Conservation (phyloP, 768 basidiomycete genomes). For the Lactarius deliciosus region DNA sequence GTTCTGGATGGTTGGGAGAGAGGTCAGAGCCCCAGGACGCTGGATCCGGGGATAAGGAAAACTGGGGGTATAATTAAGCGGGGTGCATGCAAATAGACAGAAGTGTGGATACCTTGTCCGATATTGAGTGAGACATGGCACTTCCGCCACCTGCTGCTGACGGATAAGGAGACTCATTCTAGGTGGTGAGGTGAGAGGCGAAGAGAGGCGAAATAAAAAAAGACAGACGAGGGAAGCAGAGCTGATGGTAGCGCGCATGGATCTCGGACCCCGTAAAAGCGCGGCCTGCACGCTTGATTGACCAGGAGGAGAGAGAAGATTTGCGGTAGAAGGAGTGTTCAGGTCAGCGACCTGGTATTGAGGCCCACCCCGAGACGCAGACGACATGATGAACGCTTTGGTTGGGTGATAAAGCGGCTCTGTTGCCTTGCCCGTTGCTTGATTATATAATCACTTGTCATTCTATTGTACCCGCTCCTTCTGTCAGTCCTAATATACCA, state of each 20-base stretch:
- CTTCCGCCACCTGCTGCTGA: conserved; percentile 16
- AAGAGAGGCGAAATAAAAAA: neutral
- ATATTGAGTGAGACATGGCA: conserved; percentile 31
- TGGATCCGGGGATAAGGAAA: conserved; percentile 35
- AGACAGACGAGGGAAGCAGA: conserved; percentile 43
- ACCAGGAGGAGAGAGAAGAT: conserved; percentile 45
- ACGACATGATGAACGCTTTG: neutral
- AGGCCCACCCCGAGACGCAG: conserved; percentile 32
- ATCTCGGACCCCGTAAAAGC: conserved; percentile 42
- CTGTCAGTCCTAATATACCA: conserved; percentile 49
- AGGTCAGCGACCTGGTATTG: conserved; percentile 44
- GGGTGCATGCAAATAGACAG: neutral
- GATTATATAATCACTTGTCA: conserved; percentile 12
- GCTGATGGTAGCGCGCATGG: conserved; percentile 43
- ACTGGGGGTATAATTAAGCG: conserved; percentile 6
- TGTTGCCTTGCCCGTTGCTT: neutral
- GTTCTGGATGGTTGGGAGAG: conserved; percentile 28
- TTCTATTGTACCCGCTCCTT: conserved; percentile 46
- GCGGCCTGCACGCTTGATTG: conserved; percentile 42
- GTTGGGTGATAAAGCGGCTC: neutral
- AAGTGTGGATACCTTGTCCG: conserved; percentile 33
- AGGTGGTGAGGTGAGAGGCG: conserved; percentile 3
- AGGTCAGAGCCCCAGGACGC: conserved; percentile 35
- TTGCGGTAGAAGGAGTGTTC: conserved; percentile 52
- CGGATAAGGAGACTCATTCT: conserved; percentile 32